phyloP scores from a whole-genome alignment of 2,329 filamentous ascomycete species.

The Alternaria alternata region DNA sequence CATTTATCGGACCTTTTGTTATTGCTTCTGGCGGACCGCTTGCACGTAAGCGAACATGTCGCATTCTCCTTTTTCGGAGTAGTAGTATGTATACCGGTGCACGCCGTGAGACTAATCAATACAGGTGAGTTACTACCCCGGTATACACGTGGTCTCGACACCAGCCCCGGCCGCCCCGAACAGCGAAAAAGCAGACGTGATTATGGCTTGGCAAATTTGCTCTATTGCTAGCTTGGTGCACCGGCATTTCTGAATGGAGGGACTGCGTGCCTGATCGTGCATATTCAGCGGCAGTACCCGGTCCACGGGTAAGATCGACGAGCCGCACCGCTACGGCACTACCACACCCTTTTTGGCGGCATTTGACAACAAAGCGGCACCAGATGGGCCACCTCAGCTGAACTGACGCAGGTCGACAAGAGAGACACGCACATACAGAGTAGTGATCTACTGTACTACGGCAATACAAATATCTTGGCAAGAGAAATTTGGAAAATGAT shows the following conservation, averaged over 20 bases:
- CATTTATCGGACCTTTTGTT: background rate
- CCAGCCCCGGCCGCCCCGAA: background rate
- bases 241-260: background rate
- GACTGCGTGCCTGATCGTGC: background rate
- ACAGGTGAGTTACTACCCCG: too few species aligned
- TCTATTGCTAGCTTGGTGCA: background rate
- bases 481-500: background rate
- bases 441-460: conserved; percentile 1
- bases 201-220: background rate
- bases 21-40: background rate
- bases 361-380: background rate
- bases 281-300: background rate
- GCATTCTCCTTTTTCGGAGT: background rate
- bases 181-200: background rate
- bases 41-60: background rate
- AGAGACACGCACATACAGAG: background rate
- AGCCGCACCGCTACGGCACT: background rate
- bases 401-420: background rate
- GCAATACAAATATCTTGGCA: background rate
- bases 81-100: background rate
- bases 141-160: background rate
- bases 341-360: background rate
- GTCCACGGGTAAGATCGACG: background rate
- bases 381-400: background rate
- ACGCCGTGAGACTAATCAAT: background rate